These are phyloP conservation scores for Dianthus caryophyllus DNA, from an alignment of 148 eudicot genomes.

Conservation along the genomic window DNA sequence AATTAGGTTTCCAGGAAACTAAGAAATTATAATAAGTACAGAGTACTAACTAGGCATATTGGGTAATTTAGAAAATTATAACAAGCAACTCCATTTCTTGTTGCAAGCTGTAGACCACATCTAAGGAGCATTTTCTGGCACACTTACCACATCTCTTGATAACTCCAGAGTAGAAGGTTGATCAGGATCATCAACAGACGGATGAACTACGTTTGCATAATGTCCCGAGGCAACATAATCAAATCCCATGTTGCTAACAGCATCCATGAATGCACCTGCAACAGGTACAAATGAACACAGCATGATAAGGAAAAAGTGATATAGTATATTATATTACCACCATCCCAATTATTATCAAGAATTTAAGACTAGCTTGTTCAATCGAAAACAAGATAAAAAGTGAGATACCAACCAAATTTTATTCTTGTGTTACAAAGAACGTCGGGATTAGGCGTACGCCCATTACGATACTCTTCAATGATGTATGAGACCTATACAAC, in stretches of 20 bases:
- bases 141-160: constrained; percentile 73
- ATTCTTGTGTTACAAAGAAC: constrained; percentile 96
- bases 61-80: background rate
- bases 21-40: background rate
- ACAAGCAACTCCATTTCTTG: background rate
- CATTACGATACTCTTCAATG: constrained; percentile 82
- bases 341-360: background rate
- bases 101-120: no score
- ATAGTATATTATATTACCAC: background rate
- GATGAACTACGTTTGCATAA: constrained; percentile 80
- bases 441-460: constrained; percentile 98
- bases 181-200: constrained; percentile 30
- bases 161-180: constrained; percentile 62
- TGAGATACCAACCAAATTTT: constrained; percentile 72
- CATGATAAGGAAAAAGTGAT: background rate
- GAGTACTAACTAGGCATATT: no score
- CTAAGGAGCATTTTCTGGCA: constrained; percentile 14
- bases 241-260: constrained; percentile 62
- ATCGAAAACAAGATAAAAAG: background rate
- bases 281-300: constrained; percentile 3
- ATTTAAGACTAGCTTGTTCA: no score
- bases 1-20: no score
- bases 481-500: constrained; percentile 80
- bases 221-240: constrained; percentile 96
- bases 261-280: constrained; percentile 93